Conservation (phyloP, 2,329 filamentous ascomycete species). For the Basipetospora chlamydospora region DNA sequence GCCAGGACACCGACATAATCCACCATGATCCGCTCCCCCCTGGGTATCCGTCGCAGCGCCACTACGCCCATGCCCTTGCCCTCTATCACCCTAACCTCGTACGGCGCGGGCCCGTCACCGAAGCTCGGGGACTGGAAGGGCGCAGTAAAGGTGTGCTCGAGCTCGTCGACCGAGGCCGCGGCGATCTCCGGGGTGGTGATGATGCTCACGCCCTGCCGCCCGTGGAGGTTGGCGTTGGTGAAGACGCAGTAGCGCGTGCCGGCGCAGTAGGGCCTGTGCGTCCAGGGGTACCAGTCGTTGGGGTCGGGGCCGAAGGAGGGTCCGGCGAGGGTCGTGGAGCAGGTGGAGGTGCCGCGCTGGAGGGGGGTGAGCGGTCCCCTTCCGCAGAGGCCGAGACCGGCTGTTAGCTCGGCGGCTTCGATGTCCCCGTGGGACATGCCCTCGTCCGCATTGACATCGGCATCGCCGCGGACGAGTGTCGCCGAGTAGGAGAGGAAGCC, state of each 20-base stretch:
- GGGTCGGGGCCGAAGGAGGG: slow-evolving; percentile 1
- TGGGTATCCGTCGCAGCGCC: slow-evolving; percentile 17
- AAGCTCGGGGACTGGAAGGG: slow-evolving; percentile 2
- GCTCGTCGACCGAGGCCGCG: slow-evolving; percentile 13
- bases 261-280: slow-evolving; percentile 13
- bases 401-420: not conserved
- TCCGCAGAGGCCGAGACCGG: slow-evolving; percentile 1
- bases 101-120: slow-evolving; percentile 9
- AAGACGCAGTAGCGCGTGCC: slow-evolving; percentile 14
- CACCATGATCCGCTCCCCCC: slow-evolving; percentile 20
- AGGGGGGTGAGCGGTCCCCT: not conserved
- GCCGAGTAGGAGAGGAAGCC: not conserved
- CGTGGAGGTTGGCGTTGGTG: slow-evolving; percentile 13
- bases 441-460: no score
- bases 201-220: slow-evolving; percentile 17
- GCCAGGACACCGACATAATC: slow-evolving; percentile 19
- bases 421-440: slow-evolving; percentile 1
- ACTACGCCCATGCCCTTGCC: slow-evolving; percentile 20
- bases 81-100: slow-evolving; percentile 15
- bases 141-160: slow-evolving; percentile 8
- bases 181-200: slow-evolving; percentile 20
- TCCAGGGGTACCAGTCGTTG: slow-evolving; percentile 13
- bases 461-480: not conserved
- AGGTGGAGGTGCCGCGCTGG: not conserved
- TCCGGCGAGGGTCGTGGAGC: not conserved